Base-by-base conservation (phyloP, 2,329 filamentous ascomycete genomes). In the Arthroderma sp. region DNA sequence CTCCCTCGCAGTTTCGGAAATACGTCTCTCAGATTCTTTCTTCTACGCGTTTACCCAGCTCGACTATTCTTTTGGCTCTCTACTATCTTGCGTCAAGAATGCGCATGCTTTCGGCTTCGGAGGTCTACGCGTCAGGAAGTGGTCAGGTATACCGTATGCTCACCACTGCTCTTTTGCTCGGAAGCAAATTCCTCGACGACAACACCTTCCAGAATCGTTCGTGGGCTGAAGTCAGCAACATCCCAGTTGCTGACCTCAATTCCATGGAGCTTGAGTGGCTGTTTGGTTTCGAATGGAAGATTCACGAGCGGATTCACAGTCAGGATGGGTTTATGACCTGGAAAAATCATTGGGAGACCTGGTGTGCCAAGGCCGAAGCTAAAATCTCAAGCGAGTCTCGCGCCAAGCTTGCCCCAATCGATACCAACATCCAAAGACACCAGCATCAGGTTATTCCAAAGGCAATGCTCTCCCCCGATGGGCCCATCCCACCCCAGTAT, bases 151-250 rank as follows among this genome's bases (percentile, higher is more conserved):
- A 89, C 73, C 83, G 86, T 49, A 81, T 93, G 69, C 74, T 94
- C 51, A 94, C 87, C 5, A 83, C 89, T 33, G 79, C 83, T 5
- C 70, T 95, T 46, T 75, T 95, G 42, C 73, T 95, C 43, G 88
- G 86, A 48, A 94, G 86, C 77, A 95, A 95, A 69, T 95, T 94
- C 58, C 71, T 94, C 53, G 88, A 95, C 58, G 88, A 94, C 71
- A 94, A 94, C 67, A 95, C 88, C 4, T 95, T 95, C 66, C 88
- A 94, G 72, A 95, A 94, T 68, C 83, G 85, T 45, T 94, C 88
- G 1, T 95, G 88, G 88, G 85, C 88, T 4, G 88, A 95, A 60
- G 88, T 95, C 43, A 94, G 86, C 64, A 85, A 85, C 49, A 94
- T 95, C 53, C 73, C 81, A 30, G 86, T 94, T 15, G 67, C 75